Percentiles rank a stretch among this genome's conserved stretches.
Evolutionary conservation across 2,329 filamentous ascomycete genomes (phyloP).

Genomic region (Aspergillus phoenicis): DNA sequence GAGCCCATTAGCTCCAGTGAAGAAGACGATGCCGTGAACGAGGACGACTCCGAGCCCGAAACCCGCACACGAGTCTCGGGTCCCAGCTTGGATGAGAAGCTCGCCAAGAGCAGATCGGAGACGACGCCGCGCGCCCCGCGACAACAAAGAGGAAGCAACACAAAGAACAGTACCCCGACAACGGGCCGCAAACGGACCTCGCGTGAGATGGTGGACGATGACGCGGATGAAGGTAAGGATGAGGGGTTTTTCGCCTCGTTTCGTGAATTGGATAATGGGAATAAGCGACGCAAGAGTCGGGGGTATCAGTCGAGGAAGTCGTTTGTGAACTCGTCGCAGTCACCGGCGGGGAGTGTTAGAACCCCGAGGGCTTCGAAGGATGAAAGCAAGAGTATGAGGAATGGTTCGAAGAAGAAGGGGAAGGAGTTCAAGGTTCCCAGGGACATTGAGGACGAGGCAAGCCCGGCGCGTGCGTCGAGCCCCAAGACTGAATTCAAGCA

Average conservation of each 20-base stretch:
- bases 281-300: constrained; percentile 17
- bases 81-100: constrained; percentile 28
- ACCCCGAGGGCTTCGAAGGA: constrained; percentile 11
- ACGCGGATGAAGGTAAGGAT: constrained; percentile 7
- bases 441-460: constrained; percentile 25
- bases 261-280: constrained; percentile 13
- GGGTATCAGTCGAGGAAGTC: constrained; percentile 25
- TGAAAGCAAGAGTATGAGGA: constrained; percentile 11
- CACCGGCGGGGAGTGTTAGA: constrained; percentile 14
- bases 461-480: constrained; percentile 5
- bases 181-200: constrained; percentile 18
- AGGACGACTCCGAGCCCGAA: constrained; percentile 11
- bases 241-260: constrained; percentile 10
- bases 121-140: constrained; percentile 2
- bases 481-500: constrained; percentile 28
- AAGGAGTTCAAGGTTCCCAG: constrained; percentile 29
- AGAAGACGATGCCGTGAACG: constrained; percentile 27
- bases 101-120: constrained; percentile 13
- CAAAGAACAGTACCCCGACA: constrained; percentile 11
- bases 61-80: constrained; percentile 1
- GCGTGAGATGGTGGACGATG: constrained; percentile 8
- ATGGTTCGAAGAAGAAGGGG: constrained; percentile 8
- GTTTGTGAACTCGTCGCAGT: constrained; percentile 12
- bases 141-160: constrained; percentile 2
- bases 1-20: constrained; percentile 40